Evolutionary conservation across 1,139 yeast genomes (phyloP), one percentile per base, ranked within the genome.

Genomic region (Hansenula sp.): DNA sequence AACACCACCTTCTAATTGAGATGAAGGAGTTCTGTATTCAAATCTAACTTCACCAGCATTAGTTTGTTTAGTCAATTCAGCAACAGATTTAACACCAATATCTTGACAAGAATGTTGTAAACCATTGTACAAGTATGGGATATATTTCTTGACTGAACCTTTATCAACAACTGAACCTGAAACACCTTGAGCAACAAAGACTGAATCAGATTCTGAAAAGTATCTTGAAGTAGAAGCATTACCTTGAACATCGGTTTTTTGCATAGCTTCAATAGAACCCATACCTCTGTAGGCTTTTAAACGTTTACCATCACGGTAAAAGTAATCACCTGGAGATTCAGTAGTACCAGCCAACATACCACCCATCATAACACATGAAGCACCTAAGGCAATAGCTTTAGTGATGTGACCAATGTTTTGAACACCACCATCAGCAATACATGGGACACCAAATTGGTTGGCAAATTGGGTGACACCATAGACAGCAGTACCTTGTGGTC

Each of bases 231-330:
- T 87, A 37, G 98, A 92, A 46, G 98, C 98, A 61, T 92, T 94
- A 55, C 95, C 96, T 65, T 80, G 82, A 60, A 75, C 75, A 52
- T 75, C 73, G 46, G 96, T 87, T 73, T 88, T 85, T 76, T 92
- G 94, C 97, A 90, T 90, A 52, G 99, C 99, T 65, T 90, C 99
- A 58, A 92, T 82, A 29, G 98, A 92, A 55, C 99, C 99, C 98
- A 92, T 92, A 73, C 99, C 99, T 74, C 99, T 85, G 78, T 92
- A 92, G 50, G 89, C 71, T 77, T 92, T 92, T 66, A 94, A 80
- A 71, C 99, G 85, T 75, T 94, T 84, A 64, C 99, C 98, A 61
- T 92, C 98, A 64, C 95, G 82, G 82, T 82, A 92, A 71, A 87
- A 92, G 73, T 90, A 92, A 57, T 87, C 90, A 69, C 99, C 99